Conservation (phyloP, 2,329 filamentous ascomycete species). For the Apiospora phragmitis region DNA sequence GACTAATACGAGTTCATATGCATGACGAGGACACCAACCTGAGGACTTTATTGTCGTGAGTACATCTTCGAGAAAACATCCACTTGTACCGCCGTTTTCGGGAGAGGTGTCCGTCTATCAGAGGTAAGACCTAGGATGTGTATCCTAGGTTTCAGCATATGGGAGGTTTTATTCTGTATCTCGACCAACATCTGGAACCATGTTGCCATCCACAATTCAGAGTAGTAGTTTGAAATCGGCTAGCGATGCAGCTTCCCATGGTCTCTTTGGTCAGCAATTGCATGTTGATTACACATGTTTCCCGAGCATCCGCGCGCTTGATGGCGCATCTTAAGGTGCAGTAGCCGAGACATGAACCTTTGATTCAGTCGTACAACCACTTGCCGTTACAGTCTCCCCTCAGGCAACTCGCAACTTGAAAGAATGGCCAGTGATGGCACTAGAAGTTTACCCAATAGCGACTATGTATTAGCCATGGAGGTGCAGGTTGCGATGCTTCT, state of each 20-base stretch:
- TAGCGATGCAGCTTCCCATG: not conserved
- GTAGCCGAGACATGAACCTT: not conserved
- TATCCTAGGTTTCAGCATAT: not conserved
- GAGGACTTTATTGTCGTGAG: not conserved
- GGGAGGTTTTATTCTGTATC: not conserved
- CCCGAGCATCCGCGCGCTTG: constrained; percentile 2
- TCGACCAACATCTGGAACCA: not conserved
- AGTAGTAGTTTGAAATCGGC: not conserved
- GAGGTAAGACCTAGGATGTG: not conserved
- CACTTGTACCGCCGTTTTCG: not conserved
- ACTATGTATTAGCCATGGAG: not conserved
- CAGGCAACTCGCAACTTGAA: not conserved
- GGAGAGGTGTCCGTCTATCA: constrained; percentile 2
- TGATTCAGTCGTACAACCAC: not conserved
- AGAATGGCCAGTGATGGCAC: not conserved
- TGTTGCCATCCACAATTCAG: not conserved
- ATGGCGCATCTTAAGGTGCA: not conserved
- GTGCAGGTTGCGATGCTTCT: not conserved
- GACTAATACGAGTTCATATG: not conserved
- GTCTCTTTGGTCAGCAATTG: not conserved
- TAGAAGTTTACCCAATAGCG: not conserved
- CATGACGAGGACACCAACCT: not conserved
- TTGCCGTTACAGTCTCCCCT: not conserved
- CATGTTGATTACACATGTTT: not conserved
- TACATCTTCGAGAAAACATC: not conserved